Percentiles rank a stretch among this genome's conserved stretches.
Evolutionary conservation across 208 protist genomes (phyloP).

Genomic region (Phytomonas sp.): DNA sequence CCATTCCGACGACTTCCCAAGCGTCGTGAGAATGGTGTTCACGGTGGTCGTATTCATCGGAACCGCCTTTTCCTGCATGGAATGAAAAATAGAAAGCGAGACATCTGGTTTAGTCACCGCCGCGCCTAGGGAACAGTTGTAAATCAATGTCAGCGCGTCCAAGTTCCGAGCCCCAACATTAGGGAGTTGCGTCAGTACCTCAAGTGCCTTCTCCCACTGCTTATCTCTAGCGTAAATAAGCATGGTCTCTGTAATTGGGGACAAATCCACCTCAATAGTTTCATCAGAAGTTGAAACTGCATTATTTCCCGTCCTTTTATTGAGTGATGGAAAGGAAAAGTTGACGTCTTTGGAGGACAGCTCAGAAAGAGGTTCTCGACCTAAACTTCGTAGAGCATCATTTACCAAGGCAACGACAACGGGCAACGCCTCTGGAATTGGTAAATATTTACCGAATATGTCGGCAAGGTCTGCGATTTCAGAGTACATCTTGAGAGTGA

Average conservation of each 20-base stretch:
- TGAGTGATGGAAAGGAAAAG: constrained; percentile 7
- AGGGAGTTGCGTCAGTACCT: constrained; percentile 26
- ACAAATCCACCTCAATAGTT: constrained; percentile 17
- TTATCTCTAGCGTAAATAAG: constrained; percentile 69
- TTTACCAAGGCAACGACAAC: constrained; percentile 70
- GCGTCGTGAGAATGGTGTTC: constrained; percentile 72
- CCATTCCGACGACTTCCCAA: constrained; percentile 41
- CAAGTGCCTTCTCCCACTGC: constrained; percentile 62
- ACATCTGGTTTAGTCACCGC: constrained; percentile 54
- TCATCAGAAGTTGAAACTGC: background rate
- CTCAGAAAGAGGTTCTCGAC: constrained; percentile 33
- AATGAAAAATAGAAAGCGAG: constrained; percentile 27
- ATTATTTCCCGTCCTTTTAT: background rate
- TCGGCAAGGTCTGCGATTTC: constrained; percentile 69
- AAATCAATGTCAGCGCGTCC: constrained; percentile 69
- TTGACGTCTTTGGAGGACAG: constrained; percentile 35
- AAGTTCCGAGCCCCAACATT: constrained; percentile 20
- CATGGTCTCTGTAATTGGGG: constrained; percentile 65
- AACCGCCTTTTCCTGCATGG: constrained; percentile 46
- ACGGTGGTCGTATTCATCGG: constrained; percentile 59
- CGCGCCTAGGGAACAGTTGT: constrained; percentile 81
- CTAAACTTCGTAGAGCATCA: constrained; percentile 45
- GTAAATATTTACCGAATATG: constrained; percentile 23
- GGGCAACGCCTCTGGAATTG: constrained; percentile 31
- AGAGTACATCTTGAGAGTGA: constrained; percentile 42